A percentile compares a stretch with the other conserved stretches of the same genome.
phyloP scores from a whole-genome alignment of 2,329 filamentous ascomycete genomes.

The Blastomyces percursus region DNA sequence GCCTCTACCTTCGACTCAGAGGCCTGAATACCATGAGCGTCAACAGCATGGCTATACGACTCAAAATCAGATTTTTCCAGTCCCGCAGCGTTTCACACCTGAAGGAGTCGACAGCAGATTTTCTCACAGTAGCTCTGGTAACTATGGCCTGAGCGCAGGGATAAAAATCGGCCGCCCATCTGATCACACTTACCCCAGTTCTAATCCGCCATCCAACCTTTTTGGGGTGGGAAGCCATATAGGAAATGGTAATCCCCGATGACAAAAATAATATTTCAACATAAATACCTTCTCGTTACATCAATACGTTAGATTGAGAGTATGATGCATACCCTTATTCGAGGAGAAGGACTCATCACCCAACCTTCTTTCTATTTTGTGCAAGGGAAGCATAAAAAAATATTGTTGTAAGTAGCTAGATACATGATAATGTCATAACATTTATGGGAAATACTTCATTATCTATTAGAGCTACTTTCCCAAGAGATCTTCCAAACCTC shows the following conservation, averaged over 20 bases:
- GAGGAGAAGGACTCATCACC: neutral
- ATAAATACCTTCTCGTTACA: neutral
- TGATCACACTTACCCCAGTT: neutral
- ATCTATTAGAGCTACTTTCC: neutral
- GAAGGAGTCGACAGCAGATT: slow-evolving; percentile 4
- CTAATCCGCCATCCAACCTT: neutral
- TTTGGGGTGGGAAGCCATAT: neutral
- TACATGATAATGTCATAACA: neutral
- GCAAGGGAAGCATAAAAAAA: neutral
- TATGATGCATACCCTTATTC: neutral
- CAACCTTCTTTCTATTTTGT: neutral
- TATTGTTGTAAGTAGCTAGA: neutral
- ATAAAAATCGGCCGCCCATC: slow-evolving; percentile 14
- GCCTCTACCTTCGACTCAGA: neutral
- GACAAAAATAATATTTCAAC: neutral
- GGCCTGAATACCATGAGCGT: neutral
- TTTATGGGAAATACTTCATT: neutral
- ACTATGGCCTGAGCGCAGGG: slow-evolving; percentile 12
- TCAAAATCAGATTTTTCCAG: slow-evolving; percentile 1
- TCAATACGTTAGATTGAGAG: no score
- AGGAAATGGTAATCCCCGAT: neutral
- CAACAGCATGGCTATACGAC: neutral
- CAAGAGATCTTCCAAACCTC: neutral
- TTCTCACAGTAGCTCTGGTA: slow-evolving; percentile 5
- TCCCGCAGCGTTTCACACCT: slow-evolving; percentile 6